Evolutionary conservation across 2,329 filamentous ascomycete genomes (phyloP), one percentile per base, ranked within the genome.

Genomic region (Aspergillus puulaauensis): DNA sequence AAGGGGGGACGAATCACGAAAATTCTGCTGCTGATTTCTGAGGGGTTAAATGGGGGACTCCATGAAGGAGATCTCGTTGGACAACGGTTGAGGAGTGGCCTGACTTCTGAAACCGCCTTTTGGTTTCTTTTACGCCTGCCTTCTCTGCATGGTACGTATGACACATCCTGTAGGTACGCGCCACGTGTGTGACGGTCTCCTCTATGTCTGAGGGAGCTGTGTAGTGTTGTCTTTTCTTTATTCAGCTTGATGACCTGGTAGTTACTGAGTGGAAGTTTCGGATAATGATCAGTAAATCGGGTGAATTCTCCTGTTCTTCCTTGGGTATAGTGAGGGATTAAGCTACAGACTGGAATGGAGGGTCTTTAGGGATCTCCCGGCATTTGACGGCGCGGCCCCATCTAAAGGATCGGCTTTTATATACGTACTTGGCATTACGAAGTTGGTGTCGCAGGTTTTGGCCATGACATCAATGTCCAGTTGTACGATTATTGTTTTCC

Each of bases 401-500:
- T 40, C 37, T 31, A 31, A 31, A 40, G n/a, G 40, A 43, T 9
- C 40, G 40, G n/a, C 35, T 37, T 9, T 17, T 43, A 17, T 17
- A 21, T 43, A 43, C 19, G n/a, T 43, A 21, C 19, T 43, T 21
- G 40, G 40, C 17, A 17, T 21, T 21, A 37, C 15, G 35, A 12
- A 37, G 6, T n/a, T 37, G 35, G 14, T 37, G 35, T n/a, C 35
- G 35, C 5, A 37, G 12, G 6, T n/a, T n/a, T n/a, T 37, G 31
- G 3, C 17, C n/a, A 48, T 35, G 45, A 19, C 27, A 14, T 19
- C 31, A 37, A 49, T 17, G 33, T 14, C 19, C 35, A 19, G n/a
- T 11, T 27, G 9, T 31, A 9, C 24, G 33, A 15, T 47, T 9
- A 19, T 49, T 53, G 54, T 52, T 61, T 54, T 54, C 60, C 60